A percentile compares a stretch with the other conserved stretches of the same genome.
phyloP scores from a whole-genome alignment of 495 filamentous ascomycete species.

The Eremomyces bilateralis region DNA sequence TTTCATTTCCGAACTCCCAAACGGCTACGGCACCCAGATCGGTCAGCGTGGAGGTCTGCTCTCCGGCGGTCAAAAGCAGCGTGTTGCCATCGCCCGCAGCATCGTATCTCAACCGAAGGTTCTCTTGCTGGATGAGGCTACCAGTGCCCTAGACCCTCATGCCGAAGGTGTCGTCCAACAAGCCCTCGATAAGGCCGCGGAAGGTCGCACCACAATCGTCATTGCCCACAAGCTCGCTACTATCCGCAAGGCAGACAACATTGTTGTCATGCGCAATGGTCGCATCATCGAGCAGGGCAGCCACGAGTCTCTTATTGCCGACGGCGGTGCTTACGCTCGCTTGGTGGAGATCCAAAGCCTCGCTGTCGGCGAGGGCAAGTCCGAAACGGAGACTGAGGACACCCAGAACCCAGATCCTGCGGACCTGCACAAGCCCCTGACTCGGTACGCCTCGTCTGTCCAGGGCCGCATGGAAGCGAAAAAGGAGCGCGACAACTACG shows the following conservation, averaged over 20 bases:
- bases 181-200: slow-evolving; percentile 10
- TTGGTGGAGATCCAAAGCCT: slow-evolving; percentile 6
- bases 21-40: slow-evolving; percentile 14
- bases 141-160: slow-evolving; percentile 12
- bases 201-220: slow-evolving; percentile 11
- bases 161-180: slow-evolving; percentile 13
- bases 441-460: too few relatives aligned
- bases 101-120: slow-evolving; percentile 13
- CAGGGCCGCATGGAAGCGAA: too few relatives aligned
- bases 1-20: slow-evolving; percentile 1
- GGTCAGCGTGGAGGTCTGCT: slow-evolving; percentile 11
- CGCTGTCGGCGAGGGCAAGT: too few relatives aligned
- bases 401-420: too few relatives aligned
- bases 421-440: too few relatives aligned
- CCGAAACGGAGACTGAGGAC: too few relatives aligned
- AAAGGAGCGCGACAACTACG: too few relatives aligned
- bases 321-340: slow-evolving; percentile 10
- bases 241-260: slow-evolving; percentile 13
- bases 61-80: slow-evolving; percentile 13
- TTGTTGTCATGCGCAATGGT: slow-evolving; percentile 12
- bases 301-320: slow-evolving; percentile 9
- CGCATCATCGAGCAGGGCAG: slow-evolving; percentile 14
- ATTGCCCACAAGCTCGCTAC: slow-evolving; percentile 17
- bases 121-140: slow-evolving; percentile 16
- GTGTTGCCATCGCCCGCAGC: slow-evolving; percentile 15